These are phyloP conservation scores for Dispira simplex DNA, from an alignment of 192 early-diverging fungal genomes.

Conservation along the genomic window DNA sequence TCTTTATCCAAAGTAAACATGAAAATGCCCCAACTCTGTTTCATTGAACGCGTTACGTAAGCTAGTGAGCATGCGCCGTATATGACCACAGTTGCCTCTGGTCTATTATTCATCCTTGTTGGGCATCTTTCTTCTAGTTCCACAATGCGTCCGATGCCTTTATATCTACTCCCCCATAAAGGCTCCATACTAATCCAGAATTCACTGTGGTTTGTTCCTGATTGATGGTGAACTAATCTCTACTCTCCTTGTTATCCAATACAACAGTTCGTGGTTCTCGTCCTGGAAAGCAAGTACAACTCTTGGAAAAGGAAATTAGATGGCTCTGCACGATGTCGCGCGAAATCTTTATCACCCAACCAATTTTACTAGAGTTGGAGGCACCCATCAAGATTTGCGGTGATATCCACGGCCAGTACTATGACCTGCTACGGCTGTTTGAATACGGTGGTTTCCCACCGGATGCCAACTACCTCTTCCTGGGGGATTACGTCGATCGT, in stretches of 20 bases:
- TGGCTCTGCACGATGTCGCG: conserved; percentile 86
- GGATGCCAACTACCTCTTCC: conserved; percentile 90
- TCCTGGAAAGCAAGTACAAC: conserved; percentile 92
- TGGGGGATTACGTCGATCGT: conserved; percentile 96
- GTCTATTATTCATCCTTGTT: too few species aligned
- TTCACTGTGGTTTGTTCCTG: neutral
- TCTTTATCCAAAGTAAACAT: too few species aligned
- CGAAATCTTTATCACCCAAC: conserved; percentile 90
- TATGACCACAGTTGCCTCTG: too few species aligned
- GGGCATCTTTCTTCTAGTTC: too few species aligned
- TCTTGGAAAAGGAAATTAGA: conserved; percentile 88
- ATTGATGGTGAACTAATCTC: conserved; percentile 8
- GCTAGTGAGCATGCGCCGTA: too few species aligned
- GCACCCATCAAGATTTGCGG: conserved; percentile 96
- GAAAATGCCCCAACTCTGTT: too few species aligned
- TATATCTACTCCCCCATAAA: neutral
- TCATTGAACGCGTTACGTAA: too few species aligned
- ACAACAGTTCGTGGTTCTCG: conserved; percentile 76
- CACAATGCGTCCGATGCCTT: neutral
- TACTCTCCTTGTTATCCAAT: conserved; percentile 8
- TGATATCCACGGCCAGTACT: conserved; percentile 94
- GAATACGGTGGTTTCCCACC: conserved; percentile 95
- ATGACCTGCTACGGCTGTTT: conserved; percentile 87
- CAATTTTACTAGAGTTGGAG: conserved; percentile 82
- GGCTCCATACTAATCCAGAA: neutral